Evolutionary conservation across 1,284 basidiomycete species (phyloP).

Genomic region (Thecaphora thlaspeos): DNA sequence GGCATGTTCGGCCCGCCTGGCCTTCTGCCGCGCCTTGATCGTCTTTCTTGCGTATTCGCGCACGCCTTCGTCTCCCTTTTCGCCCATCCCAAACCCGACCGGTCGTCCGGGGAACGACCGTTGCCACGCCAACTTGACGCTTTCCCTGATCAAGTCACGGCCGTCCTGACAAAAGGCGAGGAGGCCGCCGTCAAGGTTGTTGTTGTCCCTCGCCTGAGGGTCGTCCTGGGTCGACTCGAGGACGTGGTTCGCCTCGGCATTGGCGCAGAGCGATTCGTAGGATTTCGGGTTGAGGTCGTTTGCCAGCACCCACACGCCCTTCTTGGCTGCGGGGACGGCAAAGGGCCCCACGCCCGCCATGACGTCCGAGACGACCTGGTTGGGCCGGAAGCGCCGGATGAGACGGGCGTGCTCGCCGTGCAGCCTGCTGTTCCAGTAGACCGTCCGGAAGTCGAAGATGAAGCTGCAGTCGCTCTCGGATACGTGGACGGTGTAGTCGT

Average conservation of each 20-base stretch:
- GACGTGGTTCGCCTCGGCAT: conserved; percentile 42
- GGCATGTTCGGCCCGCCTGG: conserved; percentile 6
- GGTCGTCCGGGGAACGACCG: conserved; percentile 21
- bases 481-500: conserved; percentile 70
- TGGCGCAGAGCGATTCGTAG: conserved; percentile 67
- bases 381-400: conserved; percentile 67
- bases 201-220: not conserved
- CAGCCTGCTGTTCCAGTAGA: conserved; percentile 97
- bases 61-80: conserved; percentile 15
- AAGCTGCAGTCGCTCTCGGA: conserved; percentile 72
- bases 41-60: conserved; percentile 7
- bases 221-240: conserved; percentile 1
- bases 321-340: conserved; percentile 85
- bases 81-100: conserved; percentile 10
- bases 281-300: conserved; percentile 94
- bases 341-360: conserved; percentile 99
- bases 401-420: conserved; percentile 87
- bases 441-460: conserved; percentile 88
- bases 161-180: conserved; percentile 41
- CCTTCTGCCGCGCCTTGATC: conserved; percentile 15
- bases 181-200: conserved; percentile 21
- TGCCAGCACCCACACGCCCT: conserved; percentile 72
- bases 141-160: conserved; percentile 35
- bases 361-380: conserved; percentile 79
- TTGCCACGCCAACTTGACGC: conserved; percentile 32